Conservation (phyloP, 306 rosid species). For the Carpinus viminea region DNA sequence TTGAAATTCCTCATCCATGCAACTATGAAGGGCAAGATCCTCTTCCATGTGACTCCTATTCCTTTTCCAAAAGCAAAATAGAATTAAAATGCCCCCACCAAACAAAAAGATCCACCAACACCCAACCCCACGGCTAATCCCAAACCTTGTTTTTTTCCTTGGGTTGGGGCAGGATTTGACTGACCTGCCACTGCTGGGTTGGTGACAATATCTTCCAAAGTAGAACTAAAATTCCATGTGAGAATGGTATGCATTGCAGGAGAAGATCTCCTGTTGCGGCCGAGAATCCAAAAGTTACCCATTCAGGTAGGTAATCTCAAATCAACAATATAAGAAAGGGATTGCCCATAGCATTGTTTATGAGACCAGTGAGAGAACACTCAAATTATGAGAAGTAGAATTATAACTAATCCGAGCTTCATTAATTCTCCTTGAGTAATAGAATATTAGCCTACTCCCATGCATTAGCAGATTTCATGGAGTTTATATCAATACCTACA, state of each 20-base stretch:
- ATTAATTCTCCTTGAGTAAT: constrained; percentile 19
- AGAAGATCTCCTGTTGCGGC: background rate
- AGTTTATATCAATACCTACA: constrained; percentile 48
- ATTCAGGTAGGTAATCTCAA: constrained; percentile 25
- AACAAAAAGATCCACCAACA: too few relatives aligned
- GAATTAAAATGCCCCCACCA: too few relatives aligned
- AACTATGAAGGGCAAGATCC: too few relatives aligned
- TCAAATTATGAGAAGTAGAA: constrained; percentile 33
- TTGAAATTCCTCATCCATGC: too few relatives aligned
- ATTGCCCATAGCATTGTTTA: background rate
- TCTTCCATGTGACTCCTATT: too few relatives aligned
- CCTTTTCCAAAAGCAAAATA: too few relatives aligned
- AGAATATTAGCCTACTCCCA: constrained; percentile 34
- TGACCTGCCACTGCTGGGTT: too few relatives aligned
- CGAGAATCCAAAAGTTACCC: constrained; percentile 41
- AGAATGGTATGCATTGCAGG: background rate
- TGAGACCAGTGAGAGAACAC: constrained; percentile 32
- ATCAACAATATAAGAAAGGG: constrained; percentile 20
- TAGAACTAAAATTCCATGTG: background rate
- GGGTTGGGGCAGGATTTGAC: too few relatives aligned
- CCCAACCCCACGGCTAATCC: too few relatives aligned
- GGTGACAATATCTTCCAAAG: too few relatives aligned
- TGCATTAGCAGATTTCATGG: constrained; percentile 31
- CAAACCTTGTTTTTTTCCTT: too few relatives aligned
- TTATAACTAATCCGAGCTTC: constrained; percentile 39